Percentiles rank a stretch among this genome's conserved stretches.
These are phyloP conservation scores for Penicillium chermesinum DNA, from an alignment of 495 filamentous ascomycete genomes.

Conservation along the genomic window DNA sequence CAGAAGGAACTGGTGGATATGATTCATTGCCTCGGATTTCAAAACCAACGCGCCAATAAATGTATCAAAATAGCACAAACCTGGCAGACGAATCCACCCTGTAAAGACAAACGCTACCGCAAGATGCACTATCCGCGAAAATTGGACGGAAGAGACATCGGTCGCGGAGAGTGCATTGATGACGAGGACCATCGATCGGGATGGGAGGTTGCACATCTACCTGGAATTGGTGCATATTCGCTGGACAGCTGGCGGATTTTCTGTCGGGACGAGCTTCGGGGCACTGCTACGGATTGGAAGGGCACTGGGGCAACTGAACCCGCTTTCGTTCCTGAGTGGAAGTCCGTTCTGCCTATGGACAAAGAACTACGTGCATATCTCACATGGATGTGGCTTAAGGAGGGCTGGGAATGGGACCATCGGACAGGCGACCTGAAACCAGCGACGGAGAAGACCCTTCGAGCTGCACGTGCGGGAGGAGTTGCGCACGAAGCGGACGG, in stretches of 20 bases:
- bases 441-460: slow-evolving; percentile 51
- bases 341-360: slow-evolving; percentile 73
- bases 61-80: slow-evolving; percentile 63
- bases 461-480: slow-evolving; percentile 54
- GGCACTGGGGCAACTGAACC: slow-evolving; percentile 31
- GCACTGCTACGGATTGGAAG: slow-evolving; percentile 55
- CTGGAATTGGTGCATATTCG: slow-evolving; percentile 78
- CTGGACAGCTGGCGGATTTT: slow-evolving; percentile 94
- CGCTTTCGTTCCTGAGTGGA: slow-evolving; percentile 67
- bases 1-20: slow-evolving; percentile 52
- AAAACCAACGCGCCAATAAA: slow-evolving; percentile 54
- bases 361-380: slow-evolving; percentile 87
- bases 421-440: slow-evolving; percentile 57
- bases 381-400: slow-evolving; percentile 85
- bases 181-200: slow-evolving; percentile 44
- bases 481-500: slow-evolving; percentile 58
- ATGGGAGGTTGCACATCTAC: slow-evolving; percentile 86
- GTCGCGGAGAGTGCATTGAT: slow-evolving; percentile 42
- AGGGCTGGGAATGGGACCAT: slow-evolving; percentile 79
- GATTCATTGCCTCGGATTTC: slow-evolving; percentile 71
- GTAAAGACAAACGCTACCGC: slow-evolving; percentile 52
- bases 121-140: slow-evolving; percentile 63
- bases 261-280: slow-evolving; percentile 73
- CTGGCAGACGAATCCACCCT: slow-evolving; percentile 65
- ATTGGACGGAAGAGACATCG: slow-evolving; percentile 53